Conservation (phyloP, 2,329 filamentous ascomycete species). For the Teratosphaeria pseudoeucalypti region DNA sequence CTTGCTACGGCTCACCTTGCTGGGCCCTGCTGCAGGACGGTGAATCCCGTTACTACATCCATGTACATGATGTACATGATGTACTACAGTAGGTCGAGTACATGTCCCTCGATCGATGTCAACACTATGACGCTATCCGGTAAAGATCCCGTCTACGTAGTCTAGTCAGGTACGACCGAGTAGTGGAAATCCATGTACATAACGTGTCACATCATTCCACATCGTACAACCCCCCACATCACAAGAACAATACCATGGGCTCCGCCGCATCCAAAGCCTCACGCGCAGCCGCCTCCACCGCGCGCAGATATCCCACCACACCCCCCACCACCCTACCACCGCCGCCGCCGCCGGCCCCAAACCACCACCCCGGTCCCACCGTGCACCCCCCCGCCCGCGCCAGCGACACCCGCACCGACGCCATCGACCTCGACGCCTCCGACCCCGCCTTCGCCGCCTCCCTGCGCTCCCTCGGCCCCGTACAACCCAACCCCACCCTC, state of each 20-base stretch:
- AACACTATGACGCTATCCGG: not conserved
- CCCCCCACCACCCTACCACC: slow-evolving; percentile 10
- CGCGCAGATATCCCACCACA: slow-evolving; percentile 47
- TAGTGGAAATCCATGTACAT: too few relatives aligned
- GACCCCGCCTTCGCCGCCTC: slow-evolving; percentile 66
- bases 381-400: slow-evolving; percentile 32
- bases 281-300: slow-evolving; percentile 22
- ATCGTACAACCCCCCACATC: too few relatives aligned
- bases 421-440: slow-evolving; percentile 49
- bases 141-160: too few relatives aligned
- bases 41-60: not conserved
- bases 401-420: slow-evolving; percentile 30
- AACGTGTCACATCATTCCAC: too few relatives aligned
- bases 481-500: slow-evolving; percentile 47
- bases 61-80: too few relatives aligned
- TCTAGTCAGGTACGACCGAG: too few relatives aligned
- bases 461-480: slow-evolving; percentile 55
- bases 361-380: slow-evolving; percentile 28
- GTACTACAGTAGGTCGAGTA: too few relatives aligned
- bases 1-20: too few relatives aligned
- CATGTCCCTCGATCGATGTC: too few relatives aligned
- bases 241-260: slow-evolving; percentile 39
- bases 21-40: too few relatives aligned
- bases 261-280: slow-evolving; percentile 9
- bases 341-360: slow-evolving; percentile 16